These are phyloP conservation scores for Sporobolomyces phaffii DNA, from an alignment of 768 basidiomycete species.

Conservation along the genomic window DNA sequence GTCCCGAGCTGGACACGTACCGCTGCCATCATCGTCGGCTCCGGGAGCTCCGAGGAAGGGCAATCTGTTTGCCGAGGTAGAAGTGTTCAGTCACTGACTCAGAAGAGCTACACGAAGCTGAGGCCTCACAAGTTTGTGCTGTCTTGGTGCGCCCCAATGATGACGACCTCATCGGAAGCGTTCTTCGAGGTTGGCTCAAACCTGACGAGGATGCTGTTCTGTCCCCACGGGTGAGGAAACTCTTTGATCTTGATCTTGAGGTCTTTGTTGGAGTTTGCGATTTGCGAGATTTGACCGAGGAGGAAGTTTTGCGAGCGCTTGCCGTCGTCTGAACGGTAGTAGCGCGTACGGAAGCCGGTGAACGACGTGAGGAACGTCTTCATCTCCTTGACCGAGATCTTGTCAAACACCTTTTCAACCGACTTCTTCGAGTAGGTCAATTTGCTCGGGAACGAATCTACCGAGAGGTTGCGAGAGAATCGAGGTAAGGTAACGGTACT, in stretches of 20 bases:
- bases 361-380: constrained; percentile 36
- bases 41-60: constrained; percentile 50
- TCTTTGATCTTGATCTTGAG: constrained; percentile 40
- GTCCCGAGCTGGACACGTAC: too few species aligned
- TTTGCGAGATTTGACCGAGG: constrained; percentile 45
- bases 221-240: constrained; percentile 46
- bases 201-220: constrained; percentile 47
- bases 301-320: constrained; percentile 48
- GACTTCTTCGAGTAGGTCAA: constrained; percentile 21
- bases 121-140: constrained; percentile 48
- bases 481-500: not conserved
- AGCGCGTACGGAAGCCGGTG: constrained; percentile 45
- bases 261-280: constrained; percentile 24
- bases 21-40: constrained; percentile 48
- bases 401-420: constrained; percentile 28
- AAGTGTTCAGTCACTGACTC: too few species aligned
- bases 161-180: constrained; percentile 18
- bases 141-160: constrained; percentile 41
- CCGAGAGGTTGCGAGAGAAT: not conserved
- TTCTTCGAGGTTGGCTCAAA: constrained; percentile 43
- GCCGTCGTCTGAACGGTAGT: constrained; percentile 49
- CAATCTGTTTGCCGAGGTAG: too few species aligned
- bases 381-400: constrained; percentile 28
- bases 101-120: not conserved
- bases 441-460: constrained; percentile 27